Conservation (phyloP, 2,329 filamentous ascomycete species). For the Aaosphaeria arxii region DNA sequence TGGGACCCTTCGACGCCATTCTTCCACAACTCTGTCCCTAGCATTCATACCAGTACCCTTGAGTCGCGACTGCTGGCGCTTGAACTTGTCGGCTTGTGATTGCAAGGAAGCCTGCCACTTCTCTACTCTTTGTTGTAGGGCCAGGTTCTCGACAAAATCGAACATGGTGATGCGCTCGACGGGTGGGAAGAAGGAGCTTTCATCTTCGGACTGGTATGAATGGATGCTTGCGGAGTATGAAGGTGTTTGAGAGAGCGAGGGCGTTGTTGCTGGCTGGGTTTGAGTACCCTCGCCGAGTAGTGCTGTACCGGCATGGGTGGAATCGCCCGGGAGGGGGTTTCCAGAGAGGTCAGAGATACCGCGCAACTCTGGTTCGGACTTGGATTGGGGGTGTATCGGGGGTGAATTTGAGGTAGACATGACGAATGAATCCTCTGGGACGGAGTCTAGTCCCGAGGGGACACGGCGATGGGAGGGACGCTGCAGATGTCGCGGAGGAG, state of each 20-base stretch:
- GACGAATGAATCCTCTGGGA: constrained; percentile 25
- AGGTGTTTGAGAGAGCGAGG: constrained; percentile 68
- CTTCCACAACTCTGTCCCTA: constrained; percentile 85
- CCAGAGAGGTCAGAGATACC: constrained; percentile 21
- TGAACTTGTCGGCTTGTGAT: constrained; percentile 80
- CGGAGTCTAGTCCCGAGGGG: constrained; percentile 25
- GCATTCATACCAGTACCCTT: constrained; percentile 73
- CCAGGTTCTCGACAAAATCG: constrained; percentile 89
- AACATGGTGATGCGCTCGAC: constrained; percentile 88
- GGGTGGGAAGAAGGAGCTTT: constrained; percentile 62
- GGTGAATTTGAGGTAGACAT: constrained; percentile 23
- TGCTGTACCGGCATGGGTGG: constrained; percentile 22
- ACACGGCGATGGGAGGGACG: constrained; percentile 26
- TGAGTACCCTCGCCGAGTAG: constrained; percentile 42
- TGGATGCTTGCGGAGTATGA: constrained; percentile 84
- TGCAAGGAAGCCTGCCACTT: constrained; percentile 81
- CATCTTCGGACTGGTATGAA: constrained; percentile 78
- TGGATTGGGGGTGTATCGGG: constrained; percentile 11
- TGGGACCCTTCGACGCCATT: constrained; percentile 84
- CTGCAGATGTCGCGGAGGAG: constrained; percentile 18
- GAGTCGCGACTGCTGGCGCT: constrained; percentile 75
- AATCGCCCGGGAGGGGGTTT: constrained; percentile 20
- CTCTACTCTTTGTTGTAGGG: constrained; percentile 84
- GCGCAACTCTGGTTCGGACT: constrained; percentile 28
- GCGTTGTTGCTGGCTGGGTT: constrained; percentile 40